phyloP scores from a whole-genome alignment of 2,329 filamentous ascomycete genomes.

The Xylariaceae sp. region DNA sequence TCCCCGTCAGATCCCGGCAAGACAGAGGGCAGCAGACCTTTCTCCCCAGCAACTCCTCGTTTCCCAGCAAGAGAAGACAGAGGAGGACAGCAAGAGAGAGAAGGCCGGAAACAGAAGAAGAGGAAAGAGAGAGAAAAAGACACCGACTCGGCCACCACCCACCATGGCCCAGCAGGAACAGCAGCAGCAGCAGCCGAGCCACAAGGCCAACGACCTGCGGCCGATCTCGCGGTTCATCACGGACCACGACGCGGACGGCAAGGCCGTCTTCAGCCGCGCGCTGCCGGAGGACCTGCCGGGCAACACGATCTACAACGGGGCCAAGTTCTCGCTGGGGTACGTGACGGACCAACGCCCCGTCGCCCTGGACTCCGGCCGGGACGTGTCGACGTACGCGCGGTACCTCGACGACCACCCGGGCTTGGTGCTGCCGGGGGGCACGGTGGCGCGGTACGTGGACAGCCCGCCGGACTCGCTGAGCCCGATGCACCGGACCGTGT shows the following conservation, averaged over 20 bases:
- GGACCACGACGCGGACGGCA: constrained; percentile 25
- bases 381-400: not conserved
- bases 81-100: too few species aligned
- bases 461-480: constrained; percentile 2
- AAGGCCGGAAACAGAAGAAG: too few species aligned
- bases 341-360: constrained; percentile 1
- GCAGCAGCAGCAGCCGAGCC: not conserved
- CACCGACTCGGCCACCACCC: not conserved
- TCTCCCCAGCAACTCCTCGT: too few species aligned
- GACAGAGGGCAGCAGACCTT: too few species aligned
- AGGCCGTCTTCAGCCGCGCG: constrained; percentile 26
- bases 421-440: constrained; percentile 1
- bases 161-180: not conserved
- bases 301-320: constrained; percentile 18
- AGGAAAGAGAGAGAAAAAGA: not conserved
- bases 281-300: constrained; percentile 17
- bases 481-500: constrained; percentile 8
- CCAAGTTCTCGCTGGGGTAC: constrained; percentile 4
- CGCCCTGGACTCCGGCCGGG: not conserved
- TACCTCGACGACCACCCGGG: constrained; percentile 1
- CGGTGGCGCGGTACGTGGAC: constrained; percentile 8
- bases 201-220: constrained; percentile 10
- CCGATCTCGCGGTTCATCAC: constrained; percentile 22
- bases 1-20: too few species aligned
- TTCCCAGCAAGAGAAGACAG: too few species aligned